phyloP scores from a whole-genome alignment of 352 stramenopile species.

The Globisporangium echinulatum region DNA sequence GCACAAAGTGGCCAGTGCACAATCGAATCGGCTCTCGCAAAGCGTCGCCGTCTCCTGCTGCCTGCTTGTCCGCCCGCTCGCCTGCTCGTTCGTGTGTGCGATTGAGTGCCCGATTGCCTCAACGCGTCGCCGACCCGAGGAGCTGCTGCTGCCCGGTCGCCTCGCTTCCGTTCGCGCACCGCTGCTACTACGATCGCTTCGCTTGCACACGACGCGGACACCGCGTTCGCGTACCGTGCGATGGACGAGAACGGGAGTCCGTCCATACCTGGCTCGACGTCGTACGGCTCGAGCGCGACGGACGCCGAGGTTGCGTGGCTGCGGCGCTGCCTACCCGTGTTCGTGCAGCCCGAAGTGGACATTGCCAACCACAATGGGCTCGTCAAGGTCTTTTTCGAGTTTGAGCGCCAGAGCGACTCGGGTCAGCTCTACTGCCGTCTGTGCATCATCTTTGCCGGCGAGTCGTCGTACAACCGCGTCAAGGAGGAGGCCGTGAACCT shows the following conservation, averaged over 20 bases:
- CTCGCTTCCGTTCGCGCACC: slow-evolving; percentile 8
- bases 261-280: slow-evolving; percentile 13
- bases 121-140: not conserved
- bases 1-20: no score
- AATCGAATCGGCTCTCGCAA: no score
- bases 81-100: no score
- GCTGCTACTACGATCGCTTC: slow-evolving; percentile 5
- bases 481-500: slow-evolving; percentile 67
- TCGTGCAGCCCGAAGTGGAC: slow-evolving; percentile 80
- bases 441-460: slow-evolving; percentile 74
- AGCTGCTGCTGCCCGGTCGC: slow-evolving; percentile 2
- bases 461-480: slow-evolving; percentile 82
- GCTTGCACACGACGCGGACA: slow-evolving; percentile 5
- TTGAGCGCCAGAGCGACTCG: slow-evolving; percentile 53
- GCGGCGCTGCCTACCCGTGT: slow-evolving; percentile 71
- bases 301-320: slow-evolving; percentile 66
- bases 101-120: not conserved
- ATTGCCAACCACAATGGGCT: slow-evolving; percentile 77
- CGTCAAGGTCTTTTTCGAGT: slow-evolving; percentile 79
- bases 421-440: slow-evolving; percentile 63
- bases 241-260: slow-evolving; percentile 31
- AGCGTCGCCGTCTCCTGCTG: no score
- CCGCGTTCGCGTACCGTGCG: slow-evolving; percentile 34
- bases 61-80: no score
- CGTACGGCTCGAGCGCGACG: slow-evolving; percentile 19